phyloP scores from a whole-genome alignment of 225 moss, liverwort and hornwort genomes.

The Rhytidiadelphus loreus region DNA sequence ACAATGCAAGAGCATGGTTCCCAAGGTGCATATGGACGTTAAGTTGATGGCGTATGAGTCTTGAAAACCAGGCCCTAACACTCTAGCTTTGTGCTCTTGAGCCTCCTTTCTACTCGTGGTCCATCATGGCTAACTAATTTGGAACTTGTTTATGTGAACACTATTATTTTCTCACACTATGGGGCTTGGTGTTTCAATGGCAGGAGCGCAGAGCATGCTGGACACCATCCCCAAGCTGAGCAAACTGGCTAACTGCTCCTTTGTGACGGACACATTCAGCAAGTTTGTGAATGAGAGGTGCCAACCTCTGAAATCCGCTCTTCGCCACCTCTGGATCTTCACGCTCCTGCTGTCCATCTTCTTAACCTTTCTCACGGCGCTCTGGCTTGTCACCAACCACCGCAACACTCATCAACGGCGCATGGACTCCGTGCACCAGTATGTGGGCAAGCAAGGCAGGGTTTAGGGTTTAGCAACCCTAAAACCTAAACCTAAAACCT shows the following conservation, averaged over 20 bases:
- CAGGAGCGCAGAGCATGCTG: constrained; percentile 38
- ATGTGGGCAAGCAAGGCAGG: constrained; percentile 6
- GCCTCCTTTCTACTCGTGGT: background rate
- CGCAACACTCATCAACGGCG: constrained; percentile 27
- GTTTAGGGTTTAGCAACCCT: background rate
- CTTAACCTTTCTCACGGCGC: constrained; percentile 19
- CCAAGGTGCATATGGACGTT: background rate
- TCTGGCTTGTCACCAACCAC: constrained; percentile 33
- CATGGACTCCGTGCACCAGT: constrained; percentile 15
- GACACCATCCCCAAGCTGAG: constrained; percentile 31
- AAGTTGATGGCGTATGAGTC: background rate
- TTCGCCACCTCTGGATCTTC: constrained; percentile 44
- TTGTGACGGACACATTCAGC: constrained; percentile 36
- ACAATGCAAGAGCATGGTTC: background rate
- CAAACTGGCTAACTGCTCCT: constrained; percentile 50
- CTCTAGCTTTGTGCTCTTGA: background rate
- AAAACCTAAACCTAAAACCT: background rate
- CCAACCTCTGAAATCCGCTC: constrained; percentile 19
- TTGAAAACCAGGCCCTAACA: background rate
- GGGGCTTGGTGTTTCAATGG: background rate
- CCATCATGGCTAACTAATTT: too few relatives aligned
- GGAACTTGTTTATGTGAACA: background rate
- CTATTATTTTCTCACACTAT: background rate
- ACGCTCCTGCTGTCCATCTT: constrained; percentile 29
- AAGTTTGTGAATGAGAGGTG: constrained; percentile 37